These are phyloP conservation scores for Brassica rapa DNA, from an alignment of 345 rosid species.

Conservation along the genomic window DNA sequence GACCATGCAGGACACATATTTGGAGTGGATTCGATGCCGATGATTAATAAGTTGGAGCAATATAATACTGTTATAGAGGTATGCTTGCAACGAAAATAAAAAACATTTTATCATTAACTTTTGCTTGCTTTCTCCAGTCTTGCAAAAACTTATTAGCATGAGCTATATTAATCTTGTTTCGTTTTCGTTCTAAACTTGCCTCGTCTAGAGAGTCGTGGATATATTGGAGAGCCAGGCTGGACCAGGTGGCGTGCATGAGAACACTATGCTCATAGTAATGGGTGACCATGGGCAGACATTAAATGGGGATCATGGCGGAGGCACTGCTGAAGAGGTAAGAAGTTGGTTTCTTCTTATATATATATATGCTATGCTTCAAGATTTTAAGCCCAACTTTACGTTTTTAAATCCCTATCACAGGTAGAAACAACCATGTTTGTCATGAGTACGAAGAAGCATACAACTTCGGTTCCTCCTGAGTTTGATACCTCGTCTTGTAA, in stretches of 20 bases:
- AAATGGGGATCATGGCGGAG: slow-evolving; percentile 99
- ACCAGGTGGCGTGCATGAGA: slow-evolving; percentile 82
- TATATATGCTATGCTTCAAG: slow-evolving; percentile 8
- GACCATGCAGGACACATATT: slow-evolving; percentile 95
- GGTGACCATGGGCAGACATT: slow-evolving; percentile 98
- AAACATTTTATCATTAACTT: not conserved
- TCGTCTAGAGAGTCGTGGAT: slow-evolving; percentile 61
- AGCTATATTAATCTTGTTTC: slow-evolving; percentile 19
- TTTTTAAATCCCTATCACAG: slow-evolving; percentile 45
- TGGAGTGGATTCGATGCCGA: slow-evolving; percentile 83
- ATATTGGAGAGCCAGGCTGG: slow-evolving; percentile 64
- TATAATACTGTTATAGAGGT: slow-evolving; percentile 80
- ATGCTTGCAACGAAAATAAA: slow-evolving; percentile 25
- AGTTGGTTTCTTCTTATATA: slow-evolving; percentile 24
- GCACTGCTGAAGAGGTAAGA: slow-evolving; percentile 84
- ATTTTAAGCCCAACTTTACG: slow-evolving; percentile 32
- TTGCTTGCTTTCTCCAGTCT: slow-evolving; percentile 1
- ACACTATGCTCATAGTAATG: slow-evolving; percentile 84
- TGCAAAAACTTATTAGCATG: not conserved
- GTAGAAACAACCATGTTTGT: slow-evolving; percentile 92
- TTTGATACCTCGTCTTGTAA: slow-evolving; percentile 67
- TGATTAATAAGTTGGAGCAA: slow-evolving; percentile 88
- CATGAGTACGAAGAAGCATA: slow-evolving; percentile 75
- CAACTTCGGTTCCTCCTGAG: slow-evolving; percentile 58
- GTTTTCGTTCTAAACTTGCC: not conserved